These are phyloP conservation scores for Puccinia horiana DNA, from an alignment of 1,284 basidiomycete genomes.

Conservation along the genomic window DNA sequence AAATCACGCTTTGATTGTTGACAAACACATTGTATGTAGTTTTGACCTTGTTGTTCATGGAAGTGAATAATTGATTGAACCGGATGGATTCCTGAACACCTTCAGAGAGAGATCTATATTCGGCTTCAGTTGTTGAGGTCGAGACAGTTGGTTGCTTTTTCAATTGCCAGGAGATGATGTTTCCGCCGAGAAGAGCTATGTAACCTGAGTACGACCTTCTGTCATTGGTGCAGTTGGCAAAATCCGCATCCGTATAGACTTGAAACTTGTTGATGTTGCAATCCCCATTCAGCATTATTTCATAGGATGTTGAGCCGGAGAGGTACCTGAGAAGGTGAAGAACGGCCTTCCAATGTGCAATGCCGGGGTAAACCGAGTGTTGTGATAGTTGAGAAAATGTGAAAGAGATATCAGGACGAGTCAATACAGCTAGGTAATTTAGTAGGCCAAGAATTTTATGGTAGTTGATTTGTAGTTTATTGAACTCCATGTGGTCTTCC, in stretches of 20 bases:
- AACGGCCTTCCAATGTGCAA: neutral
- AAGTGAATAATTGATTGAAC: neutral
- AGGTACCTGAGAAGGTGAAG: slow-evolving; percentile 9
- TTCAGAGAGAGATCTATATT: neutral
- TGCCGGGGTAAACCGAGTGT: neutral
- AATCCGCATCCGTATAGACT: neutral
- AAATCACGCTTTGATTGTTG: slow-evolving; percentile 1
- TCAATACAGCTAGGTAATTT: slow-evolving; percentile 7
- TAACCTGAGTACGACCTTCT: neutral
- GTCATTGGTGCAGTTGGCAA: neutral
- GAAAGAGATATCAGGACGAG: slow-evolving; percentile 9
- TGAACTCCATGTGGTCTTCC: neutral
- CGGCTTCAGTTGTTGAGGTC: neutral
- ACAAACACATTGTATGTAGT: neutral
- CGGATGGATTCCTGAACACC: neutral
- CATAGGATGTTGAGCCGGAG: neutral
- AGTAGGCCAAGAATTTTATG: neutral
- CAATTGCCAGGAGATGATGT: neutral
- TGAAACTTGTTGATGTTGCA: no score
- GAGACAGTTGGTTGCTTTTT: slow-evolving; percentile 2
- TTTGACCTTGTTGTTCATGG: neutral
- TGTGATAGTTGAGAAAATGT: neutral
- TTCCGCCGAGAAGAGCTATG: neutral
- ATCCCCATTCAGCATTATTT: neutral
- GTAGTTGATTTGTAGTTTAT: neutral